Percentiles rank a stretch among this genome's conserved stretches.
Evolutionary conservation across 495 filamentous ascomycete genomes (phyloP).

Genomic region (Tuber microsphaerosporum): DNA sequence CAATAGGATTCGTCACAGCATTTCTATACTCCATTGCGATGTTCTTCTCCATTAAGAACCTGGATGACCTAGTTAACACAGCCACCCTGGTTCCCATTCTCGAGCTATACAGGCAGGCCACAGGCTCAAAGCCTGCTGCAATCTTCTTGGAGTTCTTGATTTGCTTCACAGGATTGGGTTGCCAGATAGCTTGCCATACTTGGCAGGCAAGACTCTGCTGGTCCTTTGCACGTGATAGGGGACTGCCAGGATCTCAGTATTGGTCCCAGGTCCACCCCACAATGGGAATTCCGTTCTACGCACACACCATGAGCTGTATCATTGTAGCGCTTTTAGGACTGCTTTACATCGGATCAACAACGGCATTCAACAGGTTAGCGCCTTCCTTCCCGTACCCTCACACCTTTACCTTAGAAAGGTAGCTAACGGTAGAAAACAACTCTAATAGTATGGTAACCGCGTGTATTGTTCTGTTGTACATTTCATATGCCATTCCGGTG

Average conservation of each 20-base stretch:
- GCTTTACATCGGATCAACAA: constrained; percentile 52
- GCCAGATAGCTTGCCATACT: constrained; percentile 51
- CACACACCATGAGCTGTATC: constrained; percentile 49
- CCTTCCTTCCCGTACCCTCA: constrained; percentile 1
- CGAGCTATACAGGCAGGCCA: constrained; percentile 54
- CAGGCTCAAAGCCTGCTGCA: constrained; percentile 50
- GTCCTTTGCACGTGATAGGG: constrained; percentile 56
- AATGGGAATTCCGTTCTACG: constrained; percentile 51
- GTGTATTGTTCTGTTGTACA: constrained; percentile 50
- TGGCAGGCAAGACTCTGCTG: constrained; percentile 55
- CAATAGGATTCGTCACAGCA: constrained; percentile 54
- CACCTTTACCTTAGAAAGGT: constrained; percentile 8
- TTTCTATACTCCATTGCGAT: constrained; percentile 54
- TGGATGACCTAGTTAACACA: constrained; percentile 47
- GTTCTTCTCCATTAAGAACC: constrained; percentile 55
- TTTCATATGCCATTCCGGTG: constrained; percentile 51
- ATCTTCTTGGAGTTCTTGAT: constrained; percentile 53
- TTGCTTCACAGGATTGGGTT: constrained; percentile 52
- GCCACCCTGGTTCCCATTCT: constrained; percentile 54
- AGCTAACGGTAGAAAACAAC: constrained; percentile 6
- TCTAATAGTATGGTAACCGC: constrained; percentile 48
- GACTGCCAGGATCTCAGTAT: constrained; percentile 49
- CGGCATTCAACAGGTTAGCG: constrained; percentile 51
- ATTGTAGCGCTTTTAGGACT: constrained; percentile 50
- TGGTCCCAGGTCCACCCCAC: constrained; percentile 48